Conservation (phyloP, 1,284 basidiomycete species). For the Trametes pubescens region DNA sequence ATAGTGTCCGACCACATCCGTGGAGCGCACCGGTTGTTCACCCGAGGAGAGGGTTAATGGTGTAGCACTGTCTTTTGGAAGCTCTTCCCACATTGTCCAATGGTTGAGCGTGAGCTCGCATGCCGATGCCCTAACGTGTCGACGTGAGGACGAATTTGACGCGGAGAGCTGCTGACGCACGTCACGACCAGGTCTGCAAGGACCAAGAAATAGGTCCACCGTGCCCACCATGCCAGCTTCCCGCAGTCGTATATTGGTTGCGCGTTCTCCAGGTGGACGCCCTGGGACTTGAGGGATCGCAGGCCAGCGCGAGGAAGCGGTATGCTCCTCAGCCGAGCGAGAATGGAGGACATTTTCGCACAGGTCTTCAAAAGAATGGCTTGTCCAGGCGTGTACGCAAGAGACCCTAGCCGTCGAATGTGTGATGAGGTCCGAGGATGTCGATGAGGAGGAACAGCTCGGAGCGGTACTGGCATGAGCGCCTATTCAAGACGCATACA, state of each 20-base stretch:
- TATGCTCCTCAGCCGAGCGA: conserved; percentile 4
- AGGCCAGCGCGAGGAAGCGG: conserved; percentile 22
- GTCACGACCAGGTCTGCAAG: conserved; percentile 46
- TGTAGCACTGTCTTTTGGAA: conserved; percentile 29
- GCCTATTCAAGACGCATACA: background rate
- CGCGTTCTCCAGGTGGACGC: conserved; percentile 27
- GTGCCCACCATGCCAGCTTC: conserved; percentile 46
- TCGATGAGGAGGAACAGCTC: no score
- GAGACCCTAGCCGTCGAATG: background rate
- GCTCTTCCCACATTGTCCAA: conserved; percentile 45
- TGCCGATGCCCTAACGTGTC: conserved; percentile 40
- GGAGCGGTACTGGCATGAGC: no score
- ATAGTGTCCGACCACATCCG: conserved; percentile 31
- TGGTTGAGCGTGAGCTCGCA: conserved; percentile 49
- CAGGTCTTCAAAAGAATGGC: no score
- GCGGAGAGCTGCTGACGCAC: conserved; percentile 36
- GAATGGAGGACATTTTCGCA: conserved; percentile 1
- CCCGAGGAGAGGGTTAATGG: conserved; percentile 16
- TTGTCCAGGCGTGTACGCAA: background rate
- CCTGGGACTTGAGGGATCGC: conserved; percentile 27
- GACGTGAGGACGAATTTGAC: no score
- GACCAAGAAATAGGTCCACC: conserved; percentile 47
- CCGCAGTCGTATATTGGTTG: conserved; percentile 41
- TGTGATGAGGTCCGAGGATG: no score
- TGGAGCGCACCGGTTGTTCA: conserved; percentile 13